These are phyloP conservation scores for Boletus rubescentipes DNA, from an alignment of 768 basidiomycete species.

Conservation along the genomic window DNA sequence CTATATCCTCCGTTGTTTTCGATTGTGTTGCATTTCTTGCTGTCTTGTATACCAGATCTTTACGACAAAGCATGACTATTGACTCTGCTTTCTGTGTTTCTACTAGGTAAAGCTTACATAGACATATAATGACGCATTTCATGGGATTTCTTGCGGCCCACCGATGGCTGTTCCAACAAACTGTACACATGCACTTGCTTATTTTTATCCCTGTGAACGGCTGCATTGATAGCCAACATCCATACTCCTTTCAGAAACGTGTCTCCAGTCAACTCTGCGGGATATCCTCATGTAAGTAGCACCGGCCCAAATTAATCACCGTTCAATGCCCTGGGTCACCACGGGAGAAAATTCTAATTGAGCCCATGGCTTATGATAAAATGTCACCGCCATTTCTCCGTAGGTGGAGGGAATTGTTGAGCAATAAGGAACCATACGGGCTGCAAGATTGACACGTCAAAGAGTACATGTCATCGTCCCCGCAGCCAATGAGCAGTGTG, in stretches of 20 bases:
- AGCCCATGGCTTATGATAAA: constrained; percentile 19
- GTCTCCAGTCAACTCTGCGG: constrained; percentile 23
- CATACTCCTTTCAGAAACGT: constrained; percentile 24
- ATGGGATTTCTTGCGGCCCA: constrained; percentile 23
- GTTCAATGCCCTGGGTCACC: constrained; percentile 24
- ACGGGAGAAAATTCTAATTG: constrained; percentile 21
- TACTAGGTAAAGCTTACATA: constrained; percentile 36
- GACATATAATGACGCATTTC: constrained; percentile 34
- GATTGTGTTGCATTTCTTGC: constrained; percentile 33
- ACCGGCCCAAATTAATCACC: constrained; percentile 36
- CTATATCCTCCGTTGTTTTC: constrained; percentile 20
- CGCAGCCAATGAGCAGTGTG: constrained; percentile 23
- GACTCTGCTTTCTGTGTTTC: constrained; percentile 35
- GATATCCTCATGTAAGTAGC: constrained; percentile 34
- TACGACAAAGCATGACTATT: constrained; percentile 35
- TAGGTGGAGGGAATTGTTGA: constrained; percentile 29
- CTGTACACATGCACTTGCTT: constrained; percentile 23
- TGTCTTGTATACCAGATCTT: constrained; percentile 35
- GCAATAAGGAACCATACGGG: constrained; percentile 29
- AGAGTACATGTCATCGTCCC: constrained; percentile 13
- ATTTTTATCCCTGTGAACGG: constrained; percentile 36
- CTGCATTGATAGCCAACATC: constrained; percentile 11
- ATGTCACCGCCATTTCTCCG: constrained; percentile 19
- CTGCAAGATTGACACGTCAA: constrained; percentile 30
- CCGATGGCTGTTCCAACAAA: constrained; percentile 9